Base-by-base conservation (phyloP, 75 land plant genomes). In the Pinus albicaulis region DNA sequence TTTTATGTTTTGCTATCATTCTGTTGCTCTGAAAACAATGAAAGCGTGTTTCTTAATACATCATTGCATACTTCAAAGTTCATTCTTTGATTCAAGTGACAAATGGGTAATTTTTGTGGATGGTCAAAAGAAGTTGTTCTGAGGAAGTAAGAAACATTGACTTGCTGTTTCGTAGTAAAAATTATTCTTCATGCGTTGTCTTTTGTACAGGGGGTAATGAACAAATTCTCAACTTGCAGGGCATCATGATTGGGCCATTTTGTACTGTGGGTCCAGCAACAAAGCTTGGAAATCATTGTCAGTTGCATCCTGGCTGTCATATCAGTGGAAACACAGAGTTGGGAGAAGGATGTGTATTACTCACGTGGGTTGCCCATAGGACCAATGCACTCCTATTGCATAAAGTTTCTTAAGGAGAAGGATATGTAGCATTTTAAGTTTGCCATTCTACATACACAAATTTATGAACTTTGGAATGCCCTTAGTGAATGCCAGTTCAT, bases 221-320 rank as follows among this genome's bases (percentile, higher is more conserved):
- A 76, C 34, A 66, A 73, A 71, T 22, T 56, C 20, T 76, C 24
- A 56, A 26, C 78, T 59, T 84, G 72, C 81, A 92, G 98, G 89
- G 85, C 62, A 90, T 89, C 36, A 78, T 83, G 36, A 81, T 96
- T 82, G 95, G 99, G 62, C 95, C 99, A 28, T 94, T 92, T 77
- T 94, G 99, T 53, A 90, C 93, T 11, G 87, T 96, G 75, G 95
- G 99, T 19, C 82, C 89, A 48, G 82, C 76, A 73, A 90, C 79
- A 41, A 90, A 83, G 74, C 78, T 96, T 55, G 98, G 99, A 23
- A 70, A 86, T 90, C 82, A 74, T 63, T 90, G 95, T 80, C 77
- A 81, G 57, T 71, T 96, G 56, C 86, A 89, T 78, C 80, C 93
- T 17, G 82, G 89, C 4, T 86, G 93, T 80, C 98, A 96, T 75